These are phyloP conservation scores for Naganishia sp. DNA, from an alignment of 1,284 basidiomycete genomes.

Conservation along the genomic window DNA sequence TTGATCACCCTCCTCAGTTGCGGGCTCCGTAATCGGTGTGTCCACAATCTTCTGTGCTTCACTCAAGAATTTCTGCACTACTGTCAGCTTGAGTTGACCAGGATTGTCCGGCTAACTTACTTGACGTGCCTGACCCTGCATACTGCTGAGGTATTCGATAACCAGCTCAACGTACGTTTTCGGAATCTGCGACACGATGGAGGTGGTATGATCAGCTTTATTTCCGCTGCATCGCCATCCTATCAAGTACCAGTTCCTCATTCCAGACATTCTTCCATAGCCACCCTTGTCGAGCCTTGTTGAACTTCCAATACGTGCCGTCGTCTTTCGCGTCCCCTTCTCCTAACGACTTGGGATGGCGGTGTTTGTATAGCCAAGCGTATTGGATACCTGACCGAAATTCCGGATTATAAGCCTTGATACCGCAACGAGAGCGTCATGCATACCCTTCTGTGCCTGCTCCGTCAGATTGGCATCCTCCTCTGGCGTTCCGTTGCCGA, in stretches of 20 bases:
- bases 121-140: conserved; percentile 22
- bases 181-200: conserved; percentile 2
- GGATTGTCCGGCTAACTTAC: not conserved
- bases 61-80: conserved; percentile 14
- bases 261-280: conserved; percentile 25
- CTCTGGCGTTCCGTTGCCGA: conserved; percentile 21
- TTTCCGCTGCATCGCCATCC: too few species aligned
- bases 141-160: conserved; percentile 26
- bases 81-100: not conserved
- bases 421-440: not conserved
- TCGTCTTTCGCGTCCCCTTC: conserved; percentile 23
- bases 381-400: conserved; percentile 21
- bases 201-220: not conserved
- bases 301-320: conserved; percentile 30
- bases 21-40: not conserved
- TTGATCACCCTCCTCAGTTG: not conserved
- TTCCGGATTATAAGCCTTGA: not conserved
- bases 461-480: conserved; percentile 23
- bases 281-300: conserved; percentile 30
- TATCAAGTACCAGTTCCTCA: conserved; percentile 8
- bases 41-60: conserved; percentile 23
- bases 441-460: conserved; percentile 27
- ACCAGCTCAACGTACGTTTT: conserved; percentile 23
- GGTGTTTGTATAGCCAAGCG: conserved; percentile 22
- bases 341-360: conserved; percentile 7